These are phyloP conservation scores for Populus hybrid DNA, from an alignment of 441 rosid species.

Conservation along the genomic window DNA sequence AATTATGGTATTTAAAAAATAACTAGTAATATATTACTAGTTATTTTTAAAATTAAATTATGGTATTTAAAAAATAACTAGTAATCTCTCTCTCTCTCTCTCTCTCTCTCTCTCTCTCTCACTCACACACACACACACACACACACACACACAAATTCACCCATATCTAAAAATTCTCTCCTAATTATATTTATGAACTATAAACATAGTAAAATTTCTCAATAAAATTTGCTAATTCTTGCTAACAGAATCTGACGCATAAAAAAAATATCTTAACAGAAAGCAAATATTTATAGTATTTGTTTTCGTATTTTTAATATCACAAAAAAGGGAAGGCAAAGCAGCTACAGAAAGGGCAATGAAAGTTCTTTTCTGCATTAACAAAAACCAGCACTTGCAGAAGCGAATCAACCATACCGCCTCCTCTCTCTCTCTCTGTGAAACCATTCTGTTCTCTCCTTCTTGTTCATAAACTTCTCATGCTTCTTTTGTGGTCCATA, in stretches of 20 bases:
- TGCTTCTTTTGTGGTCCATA: background rate
- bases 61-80: too few species aligned
- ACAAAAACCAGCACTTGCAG: slow-evolving; percentile 35
- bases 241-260: background rate
- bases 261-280: background rate
- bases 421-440: background rate
- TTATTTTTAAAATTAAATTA: too few species aligned
- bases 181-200: too few species aligned
- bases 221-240: too few species aligned
- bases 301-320: background rate
- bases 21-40: too few species aligned
- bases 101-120: too few species aligned
- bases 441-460: background rate
- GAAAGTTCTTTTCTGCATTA: slow-evolving; percentile 42
- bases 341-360: slow-evolving; percentile 39
- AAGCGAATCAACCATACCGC: background rate
- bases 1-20: too few species aligned
- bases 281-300: background rate
- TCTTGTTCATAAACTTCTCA: slow-evolving; percentile 3
- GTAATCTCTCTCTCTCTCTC: too few species aligned
- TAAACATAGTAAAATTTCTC: too few species aligned
- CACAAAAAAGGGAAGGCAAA: slow-evolving; percentile 10
- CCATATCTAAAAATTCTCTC: too few species aligned
- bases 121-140: too few species aligned
- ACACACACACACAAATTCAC: too few species aligned